A percentile compares a stretch with the other conserved stretches of the same genome.
Conservation (phyloP, 2,329 filamentous ascomycete genomes). For the Aquanectria penicillioides region DNA sequence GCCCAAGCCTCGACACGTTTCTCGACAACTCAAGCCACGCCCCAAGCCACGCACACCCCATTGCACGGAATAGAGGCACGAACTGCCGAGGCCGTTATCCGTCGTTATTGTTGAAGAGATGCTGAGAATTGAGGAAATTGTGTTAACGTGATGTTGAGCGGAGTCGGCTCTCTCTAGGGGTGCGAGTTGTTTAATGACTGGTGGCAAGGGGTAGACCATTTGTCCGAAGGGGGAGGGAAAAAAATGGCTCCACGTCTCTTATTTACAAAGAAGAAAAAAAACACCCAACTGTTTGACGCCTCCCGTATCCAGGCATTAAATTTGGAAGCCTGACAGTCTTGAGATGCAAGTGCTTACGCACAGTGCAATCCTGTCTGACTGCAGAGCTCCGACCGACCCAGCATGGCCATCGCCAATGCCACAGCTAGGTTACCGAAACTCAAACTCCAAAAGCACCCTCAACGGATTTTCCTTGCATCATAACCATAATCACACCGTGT, state of each 20-base stretch:
- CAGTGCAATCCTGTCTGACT: constrained; percentile 21
- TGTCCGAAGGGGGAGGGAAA: constrained; percentile 2
- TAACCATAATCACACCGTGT: constrained; percentile 9
- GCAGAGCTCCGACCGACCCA: background rate
- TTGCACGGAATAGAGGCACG: constrained; percentile 16
- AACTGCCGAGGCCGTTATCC: constrained; percentile 34
- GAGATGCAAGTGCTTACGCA: constrained; percentile 25
- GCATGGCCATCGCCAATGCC: too few relatives aligned
- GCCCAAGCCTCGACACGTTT: constrained; percentile 9
- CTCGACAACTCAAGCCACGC: constrained; percentile 15
- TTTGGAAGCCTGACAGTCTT: constrained; percentile 5
- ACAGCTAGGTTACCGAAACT: constrained; percentile 8
- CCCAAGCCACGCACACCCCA: constrained; percentile 3
- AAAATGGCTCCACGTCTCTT: constrained; percentile 30
- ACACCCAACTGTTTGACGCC: too few relatives aligned
- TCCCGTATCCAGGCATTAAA: constrained; percentile 27
- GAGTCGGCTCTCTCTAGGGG: background rate
- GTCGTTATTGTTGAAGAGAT: constrained; percentile 1
- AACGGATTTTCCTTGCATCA: background rate
- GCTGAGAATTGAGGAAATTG: constrained; percentile 14
- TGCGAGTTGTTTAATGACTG: constrained; percentile 7
- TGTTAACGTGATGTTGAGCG: constrained; percentile 1
- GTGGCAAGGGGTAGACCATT: constrained; percentile 23
- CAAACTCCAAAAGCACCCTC: constrained; percentile 6
- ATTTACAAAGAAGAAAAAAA: too few relatives aligned